Conservation (phyloP, 2,329 filamentous ascomycete species). For the Fusarium albosuccineum region DNA sequence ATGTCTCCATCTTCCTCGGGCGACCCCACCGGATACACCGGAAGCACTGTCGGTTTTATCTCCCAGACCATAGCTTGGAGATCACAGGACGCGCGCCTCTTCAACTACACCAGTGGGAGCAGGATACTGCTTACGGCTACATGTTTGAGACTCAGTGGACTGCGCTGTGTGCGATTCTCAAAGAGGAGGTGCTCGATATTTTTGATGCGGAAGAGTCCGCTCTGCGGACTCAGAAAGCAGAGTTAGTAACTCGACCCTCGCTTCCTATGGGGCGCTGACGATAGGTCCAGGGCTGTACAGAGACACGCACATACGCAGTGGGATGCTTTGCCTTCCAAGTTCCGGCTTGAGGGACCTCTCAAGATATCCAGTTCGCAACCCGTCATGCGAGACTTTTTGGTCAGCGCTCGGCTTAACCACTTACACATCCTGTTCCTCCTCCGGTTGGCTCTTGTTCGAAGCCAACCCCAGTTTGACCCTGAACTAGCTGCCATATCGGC, state of each 20-base stretch:
- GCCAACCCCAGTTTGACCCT: neutral
- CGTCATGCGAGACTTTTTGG: constrained; percentile 18
- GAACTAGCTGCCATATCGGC: neutral
- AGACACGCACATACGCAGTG: constrained; percentile 10
- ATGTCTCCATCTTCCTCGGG: constrained; percentile 63
- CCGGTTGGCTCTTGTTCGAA: neutral
- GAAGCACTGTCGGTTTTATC: constrained; percentile 55
- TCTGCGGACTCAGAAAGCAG: constrained; percentile 1
- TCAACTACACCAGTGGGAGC: constrained; percentile 5
- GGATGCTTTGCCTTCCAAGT: constrained; percentile 12
- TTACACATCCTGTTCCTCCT: constrained; percentile 29
- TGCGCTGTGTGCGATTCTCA: constrained; percentile 18
- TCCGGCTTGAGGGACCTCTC: constrained; percentile 1
- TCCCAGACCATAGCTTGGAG: constrained; percentile 13
- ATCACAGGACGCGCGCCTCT: neutral
- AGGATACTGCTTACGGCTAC: neutral
- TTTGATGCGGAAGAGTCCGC: neutral
- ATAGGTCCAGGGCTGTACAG: neutral
- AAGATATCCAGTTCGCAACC: neutral
- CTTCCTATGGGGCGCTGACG: neutral
- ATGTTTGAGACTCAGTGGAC: constrained; percentile 24
- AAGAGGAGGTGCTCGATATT: constrained; percentile 31
- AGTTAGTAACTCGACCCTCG: constrained; percentile 1
- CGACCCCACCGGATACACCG: constrained; percentile 61
- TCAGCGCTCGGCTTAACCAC: constrained; percentile 16